Evolutionary conservation across 768 basidiomycete species (phyloP), one percentile per base, ranked within the genome.

Genomic region (Suillus spraguei): DNA sequence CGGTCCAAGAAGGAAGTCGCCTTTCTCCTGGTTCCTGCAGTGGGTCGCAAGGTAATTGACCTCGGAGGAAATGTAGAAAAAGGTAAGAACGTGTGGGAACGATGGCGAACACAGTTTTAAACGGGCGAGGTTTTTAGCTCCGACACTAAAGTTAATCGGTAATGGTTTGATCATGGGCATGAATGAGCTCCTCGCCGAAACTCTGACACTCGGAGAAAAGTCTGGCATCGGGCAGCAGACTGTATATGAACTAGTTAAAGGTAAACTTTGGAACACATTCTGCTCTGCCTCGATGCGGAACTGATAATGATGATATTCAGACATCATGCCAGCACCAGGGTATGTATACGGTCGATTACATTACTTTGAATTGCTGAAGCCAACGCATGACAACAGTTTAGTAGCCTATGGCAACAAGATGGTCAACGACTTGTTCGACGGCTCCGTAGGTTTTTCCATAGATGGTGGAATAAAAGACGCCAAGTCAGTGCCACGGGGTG

Each of bases 381-480:
- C 50, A 8, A 22, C 46, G 16, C 17, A 41, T 17, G 24, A 20
- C 24, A 41, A 38, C 64, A 89, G 87, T 59, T 71, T 85, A 60
- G 66, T 87, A 54, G 73, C 72, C 13, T 91, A 91, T 72, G 85
- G 85, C 20, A 80, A 86, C 32, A 88, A 87, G 72, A 91, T 95
- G 79, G 78, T 87, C 16, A 78, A 86, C 61, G 88, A 94, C 75
- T 79, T 84, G 41, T 96, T 95, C 70, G 89, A 92, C 62, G 91
- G 86, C 33, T 78, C 82, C 11, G 78, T 77, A 16, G 95, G 94
- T 14, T 95, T 97, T 72, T 79, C 88, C 17, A 85, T 95, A 55
- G 88, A 92, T 53, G 91, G 91, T 24, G 95, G 94, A 17, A 87
- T 97, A 69, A 94, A 94, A 70, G 94, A 95, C 70, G 89, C 92